Evolutionary conservation across 1,284 basidiomycete genomes (phyloP).

Genomic region (Singerocomus inundabilis): DNA sequence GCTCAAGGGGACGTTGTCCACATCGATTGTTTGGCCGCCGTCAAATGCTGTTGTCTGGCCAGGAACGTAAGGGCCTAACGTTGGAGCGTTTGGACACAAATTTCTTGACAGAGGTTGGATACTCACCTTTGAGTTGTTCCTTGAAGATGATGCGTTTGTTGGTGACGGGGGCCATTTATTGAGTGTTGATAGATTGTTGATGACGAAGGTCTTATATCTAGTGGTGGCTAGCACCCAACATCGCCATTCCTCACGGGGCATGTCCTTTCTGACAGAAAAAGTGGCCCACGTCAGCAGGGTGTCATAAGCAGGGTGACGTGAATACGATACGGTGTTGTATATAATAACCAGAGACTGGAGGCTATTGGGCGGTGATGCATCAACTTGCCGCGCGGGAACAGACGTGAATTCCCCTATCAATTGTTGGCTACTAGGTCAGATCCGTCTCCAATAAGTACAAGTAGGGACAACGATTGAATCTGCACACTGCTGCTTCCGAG

Average conservation of each 20-base stretch:
- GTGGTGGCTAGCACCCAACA: too few relatives aligned
- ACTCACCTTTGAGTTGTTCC: constrained; percentile 6
- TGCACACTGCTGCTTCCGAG: too few relatives aligned
- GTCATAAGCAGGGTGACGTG: background rate
- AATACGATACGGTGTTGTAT: background rate
- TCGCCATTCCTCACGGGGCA: background rate
- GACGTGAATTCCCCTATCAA: too few relatives aligned
- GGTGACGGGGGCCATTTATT: constrained; percentile 8
- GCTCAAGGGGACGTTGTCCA: constrained; percentile 12
- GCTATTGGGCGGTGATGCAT: too few relatives aligned
- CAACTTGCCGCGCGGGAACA: too few relatives aligned
- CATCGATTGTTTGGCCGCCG: constrained; percentile 13
- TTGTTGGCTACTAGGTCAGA: too few relatives aligned
- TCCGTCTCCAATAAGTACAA: too few relatives aligned
- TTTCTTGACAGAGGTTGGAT: background rate
- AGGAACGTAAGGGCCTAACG: constrained; percentile 5
- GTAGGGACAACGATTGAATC: too few relatives aligned
- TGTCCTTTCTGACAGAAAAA: background rate
- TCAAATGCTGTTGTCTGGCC: constrained; percentile 17
- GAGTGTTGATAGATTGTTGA: too few relatives aligned
- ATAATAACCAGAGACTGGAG: background rate
- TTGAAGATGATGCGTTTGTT: constrained; percentile 14
- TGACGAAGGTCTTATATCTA: too few relatives aligned
- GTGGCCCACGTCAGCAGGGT: background rate
- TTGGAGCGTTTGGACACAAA: too few relatives aligned